Evolutionary conservation across 352 stramenopile genomes (phyloP), one percentile per base, ranked within the genome.

Genomic region (Pythium pyrilobum): DNA sequence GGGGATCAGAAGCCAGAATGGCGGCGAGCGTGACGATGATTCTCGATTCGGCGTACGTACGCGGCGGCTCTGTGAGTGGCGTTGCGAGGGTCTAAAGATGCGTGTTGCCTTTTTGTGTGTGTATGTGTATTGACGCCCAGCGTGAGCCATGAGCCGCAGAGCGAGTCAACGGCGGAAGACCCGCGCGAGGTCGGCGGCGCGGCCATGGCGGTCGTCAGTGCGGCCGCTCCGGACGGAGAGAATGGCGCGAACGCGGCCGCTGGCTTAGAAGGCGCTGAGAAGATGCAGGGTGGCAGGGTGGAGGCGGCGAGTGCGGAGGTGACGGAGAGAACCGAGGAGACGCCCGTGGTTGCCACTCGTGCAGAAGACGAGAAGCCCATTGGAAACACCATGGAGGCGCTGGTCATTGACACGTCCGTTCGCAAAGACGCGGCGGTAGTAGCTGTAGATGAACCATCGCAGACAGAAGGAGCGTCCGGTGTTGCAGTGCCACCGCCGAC

Each of bases 21-120:
- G 64, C 67, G 20, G 63, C 67, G 46, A 72, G 59, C 37, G 41
- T 72, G 23, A 56, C 47, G 41, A 62, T 47, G 42, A 38, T 49
- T 44, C 43, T 72, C 33, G 59, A 59, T 52, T 15, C 37, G 28
- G 42, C 40, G 18, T 36, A n/a, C 16, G 31, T 15, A 9, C 31
- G n/a, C n/a, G n/a, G n/a, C n/a, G n/a, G n/a, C n/a, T n/a, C n/a
- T n/a, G n/a, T n/a, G n/a, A n/a, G n/a, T 25, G 12, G 20, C n/a
- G 21, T 15, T 28, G 21, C 31, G 21, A 45, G 28, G 38, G 8
- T 11, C 16, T 11, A 4, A 7, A 20, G 33, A 11, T 39, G 33
- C 20, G 37, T 43, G 5, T 18, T 25, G 16, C 25, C n/a, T 42
- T 8, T 23, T 16, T 34, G n/a, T 57, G 28, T 16, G n/a, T 21